These are phyloP conservation scores for Acanthamoeba culbertsoni DNA, from an alignment of 208 protist species.

Conservation along the genomic window DNA sequence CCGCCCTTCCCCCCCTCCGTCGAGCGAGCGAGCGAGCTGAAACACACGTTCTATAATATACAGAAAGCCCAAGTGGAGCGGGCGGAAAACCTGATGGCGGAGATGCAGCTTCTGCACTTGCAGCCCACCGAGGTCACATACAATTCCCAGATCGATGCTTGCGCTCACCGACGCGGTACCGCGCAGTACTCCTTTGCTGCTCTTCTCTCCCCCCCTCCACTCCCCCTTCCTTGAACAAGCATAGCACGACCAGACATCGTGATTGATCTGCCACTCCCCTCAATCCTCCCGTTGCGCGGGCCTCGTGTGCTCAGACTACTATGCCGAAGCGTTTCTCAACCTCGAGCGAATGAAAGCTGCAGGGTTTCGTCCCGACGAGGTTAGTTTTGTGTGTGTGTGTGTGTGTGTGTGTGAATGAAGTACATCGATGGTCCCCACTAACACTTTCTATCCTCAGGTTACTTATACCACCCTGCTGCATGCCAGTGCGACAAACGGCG, in stretches of 20 bases:
- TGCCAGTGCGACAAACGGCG: background rate
- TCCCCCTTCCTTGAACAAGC: no score
- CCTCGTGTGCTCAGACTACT: background rate
- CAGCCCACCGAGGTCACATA: conserved; percentile 5
- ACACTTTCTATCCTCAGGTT: no score
- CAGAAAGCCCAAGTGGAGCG: conserved; percentile 16
- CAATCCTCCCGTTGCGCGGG: background rate
- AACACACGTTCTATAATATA: no score
- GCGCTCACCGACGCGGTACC: background rate
- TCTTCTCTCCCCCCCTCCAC: no score
- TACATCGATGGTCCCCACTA: no score
- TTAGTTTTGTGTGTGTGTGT: no score
- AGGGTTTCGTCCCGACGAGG: background rate
- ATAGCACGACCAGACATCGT: no score
- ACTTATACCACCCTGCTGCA: conserved; percentile 7
- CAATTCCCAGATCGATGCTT: background rate
- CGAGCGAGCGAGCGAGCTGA: no score
- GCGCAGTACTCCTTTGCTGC: background rate
- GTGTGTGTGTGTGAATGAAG: no score
- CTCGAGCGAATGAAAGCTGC: conserved; percentile 28
- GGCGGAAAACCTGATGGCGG: background rate
- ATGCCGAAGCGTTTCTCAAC: background rate
- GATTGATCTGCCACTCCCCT: background rate
- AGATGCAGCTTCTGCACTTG: background rate
- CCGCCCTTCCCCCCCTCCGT: background rate